Evolutionary conservation across 2,329 filamentous ascomycete genomes (phyloP).

Genomic region (Fusarium staphyleae): DNA sequence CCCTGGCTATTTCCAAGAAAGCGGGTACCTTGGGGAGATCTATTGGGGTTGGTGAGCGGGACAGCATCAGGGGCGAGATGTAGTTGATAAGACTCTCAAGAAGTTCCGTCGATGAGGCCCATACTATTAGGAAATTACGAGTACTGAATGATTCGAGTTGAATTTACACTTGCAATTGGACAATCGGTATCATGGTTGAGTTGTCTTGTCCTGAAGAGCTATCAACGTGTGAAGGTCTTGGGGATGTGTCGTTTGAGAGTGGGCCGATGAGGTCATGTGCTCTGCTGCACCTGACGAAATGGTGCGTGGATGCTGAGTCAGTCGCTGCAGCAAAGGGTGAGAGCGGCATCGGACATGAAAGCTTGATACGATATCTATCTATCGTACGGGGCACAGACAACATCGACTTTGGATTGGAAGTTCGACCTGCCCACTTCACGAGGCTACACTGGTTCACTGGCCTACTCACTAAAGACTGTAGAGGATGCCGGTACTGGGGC

Average conservation of each 20-base stretch:
- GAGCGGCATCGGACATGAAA: conserved; percentile 28
- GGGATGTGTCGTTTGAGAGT: conserved; percentile 4
- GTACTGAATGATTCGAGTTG: too few species aligned
- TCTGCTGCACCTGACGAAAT: neutral
- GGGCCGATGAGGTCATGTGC: conserved; percentile 31
- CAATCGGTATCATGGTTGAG: neutral
- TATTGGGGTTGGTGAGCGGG: neutral
- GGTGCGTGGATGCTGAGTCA: conserved; percentile 13
- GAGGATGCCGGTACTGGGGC: neutral
- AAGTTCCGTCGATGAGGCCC: neutral
- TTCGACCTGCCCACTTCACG: neutral
- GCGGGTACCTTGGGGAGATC: conserved; percentile 7
- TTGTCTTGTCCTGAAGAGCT: neutral
- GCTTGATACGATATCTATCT: neutral
- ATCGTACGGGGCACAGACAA: too few species aligned
- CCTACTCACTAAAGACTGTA: too few species aligned
- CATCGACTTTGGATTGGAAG: too few species aligned
- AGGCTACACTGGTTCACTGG: too few species aligned
- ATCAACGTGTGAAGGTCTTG: neutral
- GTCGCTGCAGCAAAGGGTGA: neutral
- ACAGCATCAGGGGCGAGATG: conserved; percentile 9
- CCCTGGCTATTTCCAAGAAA: conserved; percentile 22
- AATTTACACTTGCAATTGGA: conserved; percentile 23
- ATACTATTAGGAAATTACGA: neutral
- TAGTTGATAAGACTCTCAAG: neutral